A percentile compares a stretch with the other conserved stretches of the same genome.
Conservation (phyloP, 768 basidiomycete genomes). For the Boletus vermiculosoides region DNA sequence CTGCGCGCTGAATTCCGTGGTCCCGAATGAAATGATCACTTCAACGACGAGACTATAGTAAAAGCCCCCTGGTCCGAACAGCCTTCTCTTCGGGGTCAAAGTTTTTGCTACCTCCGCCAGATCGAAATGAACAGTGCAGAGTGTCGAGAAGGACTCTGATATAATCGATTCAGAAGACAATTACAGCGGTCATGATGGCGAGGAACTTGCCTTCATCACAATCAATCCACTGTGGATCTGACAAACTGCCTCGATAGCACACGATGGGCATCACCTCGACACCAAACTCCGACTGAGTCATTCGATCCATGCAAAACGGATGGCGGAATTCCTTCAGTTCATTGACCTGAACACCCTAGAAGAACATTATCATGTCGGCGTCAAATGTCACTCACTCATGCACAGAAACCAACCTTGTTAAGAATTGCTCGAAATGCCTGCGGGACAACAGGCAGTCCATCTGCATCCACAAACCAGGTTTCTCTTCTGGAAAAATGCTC, state of each 20-base stretch:
- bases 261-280: not conserved
- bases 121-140: slow-evolving; percentile 11
- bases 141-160: slow-evolving; percentile 12
- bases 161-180: not conserved
- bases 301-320: not conserved
- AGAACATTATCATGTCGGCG: not conserved
- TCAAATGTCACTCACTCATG: not conserved
- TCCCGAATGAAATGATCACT: slow-evolving; percentile 17
- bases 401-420: slow-evolving; percentile 1
- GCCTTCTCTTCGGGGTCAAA: not conserved
- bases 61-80: not conserved
- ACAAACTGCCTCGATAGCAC: slow-evolving; percentile 14
- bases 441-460: slow-evolving; percentile 5
- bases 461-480: slow-evolving; percentile 1
- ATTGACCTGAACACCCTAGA: slow-evolving; percentile 8
- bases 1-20: slow-evolving; percentile 27
- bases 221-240: slow-evolving; percentile 15
- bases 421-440: slow-evolving; percentile 6
- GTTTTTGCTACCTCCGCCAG: slow-evolving; percentile 2
- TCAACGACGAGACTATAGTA: slow-evolving; percentile 6
- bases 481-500: slow-evolving; percentile 12
- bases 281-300: slow-evolving; percentile 1
- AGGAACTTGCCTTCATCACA: not conserved
- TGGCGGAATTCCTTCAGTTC: slow-evolving; percentile 19
- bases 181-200: not conserved